Base-by-base conservation (phyloP, 352 stramenopile species). In the Phytophthora pini region DNA sequence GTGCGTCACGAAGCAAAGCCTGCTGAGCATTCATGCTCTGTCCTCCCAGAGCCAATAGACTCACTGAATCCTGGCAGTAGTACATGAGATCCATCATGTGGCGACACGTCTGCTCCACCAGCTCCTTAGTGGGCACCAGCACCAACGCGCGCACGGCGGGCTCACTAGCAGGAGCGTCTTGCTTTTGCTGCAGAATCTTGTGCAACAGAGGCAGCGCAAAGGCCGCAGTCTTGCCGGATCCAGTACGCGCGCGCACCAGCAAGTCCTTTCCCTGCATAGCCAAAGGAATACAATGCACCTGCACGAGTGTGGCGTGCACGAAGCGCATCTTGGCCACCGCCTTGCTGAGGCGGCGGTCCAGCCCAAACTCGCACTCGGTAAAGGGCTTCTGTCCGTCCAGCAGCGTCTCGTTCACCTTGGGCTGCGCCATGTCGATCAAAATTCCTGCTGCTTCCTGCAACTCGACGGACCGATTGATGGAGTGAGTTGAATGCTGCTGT, bases 41-140 rank as follows among this genome's bases (percentile, higher is more conserved):
- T 0, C 88, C 89, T 20, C 90, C 90, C 3, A 99, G 73, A 11
- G 93, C 90, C 34, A 98, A 82, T 3, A 98, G 67, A 56, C 83
- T 95, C 43, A 99, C 82, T 20, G 91, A 76, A 68, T 99, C 97
- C 47, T 95, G 82, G 77, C 95, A 99, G 74, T 99, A 99, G 77
- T 99, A 98, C 65, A 97, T 98, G 49, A 99, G 87, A 47, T 97
- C 89, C 67, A 79, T 78, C 61, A 99, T 87, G 51, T 85, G 84
- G 62, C 77, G 84, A 13, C 86, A 79, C 5, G 97, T 98, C 84
- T 99, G 98, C 47, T 98, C 94, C 63, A 98, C 97, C 27, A 99
- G 84, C 81, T 99, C 98, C 62, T 97, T 92, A 7, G 98, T 99
- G 5, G 98, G 98, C 55, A 99, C 96, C 34, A 99, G 83, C 57